Percentiles rank a stretch among this genome's conserved stretches.
phyloP scores from a whole-genome alignment of 2,329 filamentous ascomycete genomes.

The Diaporthe ilicicola region DNA sequence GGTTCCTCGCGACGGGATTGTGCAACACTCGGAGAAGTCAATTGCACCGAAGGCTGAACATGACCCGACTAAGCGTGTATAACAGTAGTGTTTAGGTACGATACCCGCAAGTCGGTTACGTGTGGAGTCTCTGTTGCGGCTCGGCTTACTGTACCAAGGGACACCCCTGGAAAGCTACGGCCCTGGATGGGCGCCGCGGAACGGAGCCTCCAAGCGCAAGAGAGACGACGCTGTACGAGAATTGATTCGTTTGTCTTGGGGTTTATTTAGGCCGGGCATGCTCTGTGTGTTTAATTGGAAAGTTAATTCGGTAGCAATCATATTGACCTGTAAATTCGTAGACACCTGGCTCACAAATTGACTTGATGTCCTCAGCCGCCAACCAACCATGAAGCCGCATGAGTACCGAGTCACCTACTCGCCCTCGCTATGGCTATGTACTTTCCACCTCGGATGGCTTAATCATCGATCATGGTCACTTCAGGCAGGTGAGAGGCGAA shows the following conservation, averaged over 20 bases:
- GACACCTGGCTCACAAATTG: no score
- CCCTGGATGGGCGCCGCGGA: constrained; percentile 2
- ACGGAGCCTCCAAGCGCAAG: not conserved
- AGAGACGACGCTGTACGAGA: not conserved
- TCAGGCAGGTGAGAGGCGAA: constrained; percentile 15
- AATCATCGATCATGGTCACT: not conserved
- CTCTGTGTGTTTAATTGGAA: not conserved
- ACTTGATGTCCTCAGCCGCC: not conserved
- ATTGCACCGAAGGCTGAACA: constrained; percentile 40
- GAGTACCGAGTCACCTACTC: not conserved
- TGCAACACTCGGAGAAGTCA: constrained; percentile 39
- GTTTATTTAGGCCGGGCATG: not conserved
- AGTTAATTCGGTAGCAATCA: not conserved
- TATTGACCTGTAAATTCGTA: not conserved
- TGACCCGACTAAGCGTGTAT: constrained; percentile 41
- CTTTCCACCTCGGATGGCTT: no score
- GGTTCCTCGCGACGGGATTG: constrained; percentile 36
- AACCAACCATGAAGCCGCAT: not conserved
- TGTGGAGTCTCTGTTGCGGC: not conserved
- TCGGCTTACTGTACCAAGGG: not conserved
- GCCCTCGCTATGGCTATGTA: not conserved
- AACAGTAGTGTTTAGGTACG: not conserved
- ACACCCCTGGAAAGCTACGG: not conserved
- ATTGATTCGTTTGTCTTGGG: not conserved
- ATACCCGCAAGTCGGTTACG: not conserved